Evolutionary conservation across 352 stramenopile species (phyloP).

Genomic region (Phytophthora vignae): DNA sequence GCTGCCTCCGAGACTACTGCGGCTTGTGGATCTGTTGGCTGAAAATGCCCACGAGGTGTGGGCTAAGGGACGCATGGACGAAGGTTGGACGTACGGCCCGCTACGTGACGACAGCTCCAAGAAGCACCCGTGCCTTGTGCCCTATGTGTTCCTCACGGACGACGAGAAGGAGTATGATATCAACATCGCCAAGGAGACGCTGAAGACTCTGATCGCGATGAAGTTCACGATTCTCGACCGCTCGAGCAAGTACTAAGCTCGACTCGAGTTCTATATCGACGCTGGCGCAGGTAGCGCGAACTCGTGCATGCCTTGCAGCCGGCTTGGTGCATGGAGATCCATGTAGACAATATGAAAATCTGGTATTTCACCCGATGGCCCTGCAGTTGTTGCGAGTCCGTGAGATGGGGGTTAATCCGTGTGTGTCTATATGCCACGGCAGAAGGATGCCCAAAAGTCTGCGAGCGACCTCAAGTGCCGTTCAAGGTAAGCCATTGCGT

Average conservation of each 20-base stretch:
- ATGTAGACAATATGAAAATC: constrained; percentile 26
- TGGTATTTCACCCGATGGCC: constrained; percentile 12
- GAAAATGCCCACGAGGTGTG: constrained; percentile 91
- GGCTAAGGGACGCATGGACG: constrained; percentile 88
- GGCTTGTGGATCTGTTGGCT: constrained; percentile 81
- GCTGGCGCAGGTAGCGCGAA: constrained; percentile 6
- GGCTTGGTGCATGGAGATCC: constrained; percentile 3
- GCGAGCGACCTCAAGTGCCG: not conserved
- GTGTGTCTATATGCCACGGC: not conserved
- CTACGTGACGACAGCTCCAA: constrained; percentile 78
- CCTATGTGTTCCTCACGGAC: constrained; percentile 91
- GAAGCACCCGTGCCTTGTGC: constrained; percentile 88
- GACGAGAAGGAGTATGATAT: constrained; percentile 91
- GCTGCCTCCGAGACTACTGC: constrained; percentile 65
- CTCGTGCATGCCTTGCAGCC: constrained; percentile 11
- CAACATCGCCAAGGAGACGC: constrained; percentile 88
- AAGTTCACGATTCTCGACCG: constrained; percentile 85
- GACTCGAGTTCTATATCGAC: constrained; percentile 11
- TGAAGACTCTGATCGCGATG: constrained; percentile 90
- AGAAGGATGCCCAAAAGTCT: constrained; percentile 2
- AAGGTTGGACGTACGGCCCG: constrained; percentile 87
- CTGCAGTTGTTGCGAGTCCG: constrained; percentile 3
- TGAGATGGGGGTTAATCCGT: not conserved
- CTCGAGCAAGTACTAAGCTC: constrained; percentile 59
- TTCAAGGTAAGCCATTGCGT: constrained; percentile 7